Evolutionary conservation across 768 basidiomycete genomes (phyloP).

Genomic region (Hygrophoropsis aurantiaca): DNA sequence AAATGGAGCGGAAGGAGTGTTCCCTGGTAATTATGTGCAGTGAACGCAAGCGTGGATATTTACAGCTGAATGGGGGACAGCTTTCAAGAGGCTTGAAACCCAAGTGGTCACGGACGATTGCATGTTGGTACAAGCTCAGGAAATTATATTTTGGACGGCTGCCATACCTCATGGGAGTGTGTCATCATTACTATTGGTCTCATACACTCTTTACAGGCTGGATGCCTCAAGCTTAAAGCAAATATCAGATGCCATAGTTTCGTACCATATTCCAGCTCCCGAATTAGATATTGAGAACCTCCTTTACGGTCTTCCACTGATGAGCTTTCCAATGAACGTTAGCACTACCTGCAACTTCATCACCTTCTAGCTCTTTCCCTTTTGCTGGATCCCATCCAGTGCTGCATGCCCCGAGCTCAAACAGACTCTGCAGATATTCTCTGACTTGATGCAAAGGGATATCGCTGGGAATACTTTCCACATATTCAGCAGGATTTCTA

Average conservation of each 20-base stretch:
- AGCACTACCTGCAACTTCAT: slow-evolving; percentile 16
- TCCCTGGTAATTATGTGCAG: slow-evolving; percentile 67
- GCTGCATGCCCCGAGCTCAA: slow-evolving; percentile 17
- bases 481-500: slow-evolving; percentile 13
- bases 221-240: too few relatives aligned
- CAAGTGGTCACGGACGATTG: too few relatives aligned
- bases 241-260: too few relatives aligned
- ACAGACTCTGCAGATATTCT: slow-evolving; percentile 11
- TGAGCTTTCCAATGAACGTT: slow-evolving; percentile 19
- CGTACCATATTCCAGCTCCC: too few relatives aligned
- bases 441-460: slow-evolving; percentile 10
- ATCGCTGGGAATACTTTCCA: slow-evolving; percentile 15
- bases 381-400: slow-evolving; percentile 18
- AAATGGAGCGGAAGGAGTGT: slow-evolving; percentile 82
- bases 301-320: slow-evolving; percentile 16
- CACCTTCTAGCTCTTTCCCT: slow-evolving; percentile 13
- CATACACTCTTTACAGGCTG: too few relatives aligned
- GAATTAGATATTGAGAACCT: neutral
- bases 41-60: neutral
- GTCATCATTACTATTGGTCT: too few relatives aligned
- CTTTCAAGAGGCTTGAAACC: too few relatives aligned
- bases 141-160: too few relatives aligned
- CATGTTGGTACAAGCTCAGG: too few relatives aligned
- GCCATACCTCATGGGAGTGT: too few relatives aligned
- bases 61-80: neutral